A percentile compares a stretch with the other conserved stretches of the same genome.
Evolutionary conservation across 345 rosid species (phyloP).

Genomic region (Bruguiera gymnorhiza): DNA sequence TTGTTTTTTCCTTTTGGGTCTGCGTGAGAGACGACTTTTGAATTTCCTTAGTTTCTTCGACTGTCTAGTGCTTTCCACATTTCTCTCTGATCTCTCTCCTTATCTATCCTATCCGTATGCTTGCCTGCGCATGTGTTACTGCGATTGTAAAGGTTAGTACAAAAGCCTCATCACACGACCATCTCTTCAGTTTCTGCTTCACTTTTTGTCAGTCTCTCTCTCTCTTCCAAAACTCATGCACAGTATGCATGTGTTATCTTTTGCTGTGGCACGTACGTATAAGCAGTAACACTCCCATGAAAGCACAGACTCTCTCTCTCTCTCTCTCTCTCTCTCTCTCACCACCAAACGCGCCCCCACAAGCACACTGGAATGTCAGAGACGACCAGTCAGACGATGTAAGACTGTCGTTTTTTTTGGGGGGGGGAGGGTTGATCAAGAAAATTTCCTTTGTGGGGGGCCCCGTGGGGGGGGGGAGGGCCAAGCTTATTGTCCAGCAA

Average conservation of each 20-base stretch:
- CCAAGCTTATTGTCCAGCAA: constrained; percentile 30
- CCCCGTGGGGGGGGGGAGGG: constrained; percentile 6
- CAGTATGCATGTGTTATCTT: background rate
- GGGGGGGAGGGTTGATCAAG: background rate
- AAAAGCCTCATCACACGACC: constrained; percentile 31
- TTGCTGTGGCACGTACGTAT: background rate
- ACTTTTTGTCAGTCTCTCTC: constrained; percentile 34
- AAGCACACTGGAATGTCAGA: too few species aligned
- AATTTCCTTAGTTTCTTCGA: constrained; percentile 40
- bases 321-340: too few species aligned
- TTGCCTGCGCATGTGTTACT: too few species aligned
- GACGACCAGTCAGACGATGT: background rate
- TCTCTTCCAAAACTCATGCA: background rate
- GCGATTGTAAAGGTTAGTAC: background rate
- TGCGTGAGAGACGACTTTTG: constrained; percentile 16
- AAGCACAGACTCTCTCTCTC: background rate
- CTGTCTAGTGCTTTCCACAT: constrained; percentile 20
- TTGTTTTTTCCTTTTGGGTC: background rate
- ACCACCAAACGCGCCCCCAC: too few species aligned
- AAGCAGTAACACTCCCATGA: background rate
- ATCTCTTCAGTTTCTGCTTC: constrained; percentile 24
- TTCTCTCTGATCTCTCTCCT: background rate
- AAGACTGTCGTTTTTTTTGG: background rate
- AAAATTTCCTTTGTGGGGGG: background rate
- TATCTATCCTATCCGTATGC: background rate